These are phyloP conservation scores for Boletus tomentosulus DNA, from an alignment of 768 basidiomycete species.

Conservation along the genomic window DNA sequence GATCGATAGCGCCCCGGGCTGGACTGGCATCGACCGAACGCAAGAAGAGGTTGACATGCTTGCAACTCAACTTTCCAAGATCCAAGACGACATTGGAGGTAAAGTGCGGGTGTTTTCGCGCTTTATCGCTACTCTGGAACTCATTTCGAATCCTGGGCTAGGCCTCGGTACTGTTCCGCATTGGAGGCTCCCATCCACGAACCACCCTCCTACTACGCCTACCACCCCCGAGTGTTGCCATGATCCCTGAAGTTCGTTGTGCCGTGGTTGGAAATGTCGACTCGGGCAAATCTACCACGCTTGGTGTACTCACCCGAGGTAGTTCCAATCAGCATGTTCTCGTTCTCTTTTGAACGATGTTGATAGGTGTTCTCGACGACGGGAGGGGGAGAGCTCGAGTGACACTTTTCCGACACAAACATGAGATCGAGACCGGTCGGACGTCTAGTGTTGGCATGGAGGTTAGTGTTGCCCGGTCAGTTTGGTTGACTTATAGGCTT, in stretches of 20 bases:
- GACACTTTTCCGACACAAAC: slow-evolving; percentile 91
- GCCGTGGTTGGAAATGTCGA: slow-evolving; percentile 96
- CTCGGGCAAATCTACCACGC: slow-evolving; percentile 90
- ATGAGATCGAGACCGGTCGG: slow-evolving; percentile 93
- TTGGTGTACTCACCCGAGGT: slow-evolving; percentile 95
- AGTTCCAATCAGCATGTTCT: slow-evolving; percentile 22
- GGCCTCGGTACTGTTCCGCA: slow-evolving; percentile 55
- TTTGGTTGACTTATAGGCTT: neutral
- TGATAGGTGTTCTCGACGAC: slow-evolving; percentile 69
- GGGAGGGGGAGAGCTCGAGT: slow-evolving; percentile 81
- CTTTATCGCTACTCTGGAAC: neutral
- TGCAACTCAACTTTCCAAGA: slow-evolving; percentile 38
- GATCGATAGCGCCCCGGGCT: slow-evolving; percentile 43
- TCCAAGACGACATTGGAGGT: slow-evolving; percentile 75
- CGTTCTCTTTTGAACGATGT: slow-evolving; percentile 6
- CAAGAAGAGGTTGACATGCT: slow-evolving; percentile 50
- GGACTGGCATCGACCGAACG: slow-evolving; percentile 51
- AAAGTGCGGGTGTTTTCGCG: slow-evolving; percentile 46
- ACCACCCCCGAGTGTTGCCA: slow-evolving; percentile 69
- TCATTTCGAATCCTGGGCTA: slow-evolving; percentile 21
- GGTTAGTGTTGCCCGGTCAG: slow-evolving; percentile 43
- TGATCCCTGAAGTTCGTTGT: slow-evolving; percentile 89
- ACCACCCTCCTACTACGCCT: slow-evolving; percentile 63
- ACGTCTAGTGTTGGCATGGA: slow-evolving; percentile 98
- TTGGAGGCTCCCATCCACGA: slow-evolving; percentile 46